Percentiles rank a stretch among this genome's conserved stretches.
phyloP scores from a whole-genome alignment of 2,329 filamentous ascomycete genomes.

The Fragosphaeria purpurea region DNA sequence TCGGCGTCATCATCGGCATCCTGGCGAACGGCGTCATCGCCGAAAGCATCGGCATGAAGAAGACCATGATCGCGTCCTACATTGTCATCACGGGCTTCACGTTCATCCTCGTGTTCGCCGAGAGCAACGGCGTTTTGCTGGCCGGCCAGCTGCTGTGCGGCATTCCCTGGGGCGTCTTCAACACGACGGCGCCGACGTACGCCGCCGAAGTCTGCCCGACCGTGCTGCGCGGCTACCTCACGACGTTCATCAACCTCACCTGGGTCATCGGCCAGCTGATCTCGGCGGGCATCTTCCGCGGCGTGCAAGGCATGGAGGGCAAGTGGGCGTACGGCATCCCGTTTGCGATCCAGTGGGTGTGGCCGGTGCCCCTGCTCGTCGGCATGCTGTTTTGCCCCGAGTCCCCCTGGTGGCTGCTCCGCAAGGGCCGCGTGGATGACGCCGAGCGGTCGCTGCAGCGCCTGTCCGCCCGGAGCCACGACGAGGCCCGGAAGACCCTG shows the following conservation, averaged over 20 bases:
- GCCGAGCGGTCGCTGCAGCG: constrained; percentile 26
- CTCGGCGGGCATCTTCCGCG: constrained; percentile 31
- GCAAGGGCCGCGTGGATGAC: constrained; percentile 26
- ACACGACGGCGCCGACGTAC: constrained; percentile 43
- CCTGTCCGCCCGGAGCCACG: constrained; percentile 29
- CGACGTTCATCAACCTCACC: constrained; percentile 45
- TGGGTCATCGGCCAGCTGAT: constrained; percentile 49
- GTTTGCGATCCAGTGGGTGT: constrained; percentile 33
- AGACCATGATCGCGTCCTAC: constrained; percentile 29
- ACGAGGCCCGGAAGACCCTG: constrained; percentile 35
- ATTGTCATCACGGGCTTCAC: constrained; percentile 36
- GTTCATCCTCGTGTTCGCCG: constrained; percentile 50
- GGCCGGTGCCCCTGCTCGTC: constrained; percentile 28
- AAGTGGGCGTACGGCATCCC: constrained; percentile 33
- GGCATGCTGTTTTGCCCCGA: constrained; percentile 32
- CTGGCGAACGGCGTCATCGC: constrained; percentile 32
- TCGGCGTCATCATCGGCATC: constrained; percentile 43
- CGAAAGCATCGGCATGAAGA: constrained; percentile 28
- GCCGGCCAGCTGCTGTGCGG: constrained; percentile 47
- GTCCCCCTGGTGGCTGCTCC: constrained; percentile 34
- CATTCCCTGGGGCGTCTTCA: constrained; percentile 45
- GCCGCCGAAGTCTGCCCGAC: constrained; percentile 47
- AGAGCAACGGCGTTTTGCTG: constrained; percentile 38
- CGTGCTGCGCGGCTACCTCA: constrained; percentile 41
- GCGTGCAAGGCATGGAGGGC: constrained; percentile 24